Evolutionary conservation across 2,329 filamentous ascomycete species (phyloP).

Genomic region (Dothistroma pini): DNA sequence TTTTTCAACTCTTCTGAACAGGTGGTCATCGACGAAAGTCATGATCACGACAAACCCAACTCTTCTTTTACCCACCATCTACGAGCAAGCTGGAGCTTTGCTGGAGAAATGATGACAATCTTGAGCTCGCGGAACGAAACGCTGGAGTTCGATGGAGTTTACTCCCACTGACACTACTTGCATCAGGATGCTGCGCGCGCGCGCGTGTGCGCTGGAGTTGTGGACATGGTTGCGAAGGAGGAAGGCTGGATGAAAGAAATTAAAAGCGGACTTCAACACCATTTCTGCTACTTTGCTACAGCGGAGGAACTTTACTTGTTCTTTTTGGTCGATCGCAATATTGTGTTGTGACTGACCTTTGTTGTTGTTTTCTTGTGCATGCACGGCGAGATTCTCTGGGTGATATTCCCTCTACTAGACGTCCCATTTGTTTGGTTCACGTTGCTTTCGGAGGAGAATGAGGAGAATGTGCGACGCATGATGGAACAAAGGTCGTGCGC

Average conservation of each 20-base stretch:
- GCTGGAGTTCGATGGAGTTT: slow-evolving; percentile 32
- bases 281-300: slow-evolving; percentile 3
- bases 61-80: slow-evolving; percentile 10
- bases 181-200: slow-evolving; percentile 1
- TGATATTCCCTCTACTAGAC: slow-evolving; percentile 2
- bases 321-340: slow-evolving; percentile 1
- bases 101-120: slow-evolving; percentile 32
- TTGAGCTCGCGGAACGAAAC: slow-evolving; percentile 29
- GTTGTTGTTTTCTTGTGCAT: neutral
- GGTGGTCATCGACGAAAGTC: slow-evolving; percentile 19
- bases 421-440: slow-evolving; percentile 22
- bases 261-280: slow-evolving; percentile 21
- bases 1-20: slow-evolving; percentile 1
- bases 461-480: neutral
- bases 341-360: neutral
- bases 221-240: slow-evolving; percentile 3
- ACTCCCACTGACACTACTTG: slow-evolving; percentile 2
- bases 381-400: neutral
- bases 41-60: slow-evolving; percentile 5
- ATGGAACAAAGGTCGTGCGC: neutral
- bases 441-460: slow-evolving; percentile 2
- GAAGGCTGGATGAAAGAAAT: slow-evolving; percentile 1
- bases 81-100: slow-evolving; percentile 15
- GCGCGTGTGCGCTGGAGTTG: neutral
- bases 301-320: slow-evolving; percentile 5